A percentile compares a stretch with the other conserved stretches of the same genome.
These are phyloP conservation scores for Pueraria montana DNA, from an alignment of 306 rosid species.

Conservation along the genomic window DNA sequence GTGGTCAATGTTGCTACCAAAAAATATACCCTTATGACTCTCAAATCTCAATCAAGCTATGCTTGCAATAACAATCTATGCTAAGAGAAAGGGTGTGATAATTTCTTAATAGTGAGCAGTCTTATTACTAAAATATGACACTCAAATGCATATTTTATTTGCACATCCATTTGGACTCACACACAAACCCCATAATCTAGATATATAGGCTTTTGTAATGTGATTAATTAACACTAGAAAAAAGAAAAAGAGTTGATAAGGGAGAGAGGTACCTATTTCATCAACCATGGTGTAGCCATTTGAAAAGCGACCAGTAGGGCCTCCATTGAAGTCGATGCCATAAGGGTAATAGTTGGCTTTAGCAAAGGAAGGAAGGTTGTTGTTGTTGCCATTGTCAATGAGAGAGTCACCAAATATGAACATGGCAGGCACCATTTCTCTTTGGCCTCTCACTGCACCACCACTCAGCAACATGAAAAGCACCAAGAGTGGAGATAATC, in stretches of 20 bases:
- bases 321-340: conserved; percentile 88
- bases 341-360: conserved; percentile 94
- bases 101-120: neutral
- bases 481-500: conserved; percentile 37
- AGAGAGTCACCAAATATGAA: conserved; percentile 95
- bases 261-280: conserved; percentile 61
- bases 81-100: neutral
- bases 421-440: conserved; percentile 88
- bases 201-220: neutral
- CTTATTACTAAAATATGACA: neutral
- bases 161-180: neutral
- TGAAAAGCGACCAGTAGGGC: conserved; percentile 93
- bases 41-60: neutral
- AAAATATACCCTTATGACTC: too few relatives aligned
- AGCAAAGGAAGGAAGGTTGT: conserved; percentile 84
- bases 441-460: conserved; percentile 57
- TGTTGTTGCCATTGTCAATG: conserved; percentile 94
- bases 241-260: neutral
- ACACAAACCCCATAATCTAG: neutral
- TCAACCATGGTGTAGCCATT: conserved; percentile 95
- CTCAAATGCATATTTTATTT: neutral
- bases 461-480: conserved; percentile 37
- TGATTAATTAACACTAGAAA: neutral
- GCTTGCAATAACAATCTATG: neutral
- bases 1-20: too few relatives aligned